Conservation (phyloP, 1,284 basidiomycete species). For the Calocybe gambosa region DNA sequence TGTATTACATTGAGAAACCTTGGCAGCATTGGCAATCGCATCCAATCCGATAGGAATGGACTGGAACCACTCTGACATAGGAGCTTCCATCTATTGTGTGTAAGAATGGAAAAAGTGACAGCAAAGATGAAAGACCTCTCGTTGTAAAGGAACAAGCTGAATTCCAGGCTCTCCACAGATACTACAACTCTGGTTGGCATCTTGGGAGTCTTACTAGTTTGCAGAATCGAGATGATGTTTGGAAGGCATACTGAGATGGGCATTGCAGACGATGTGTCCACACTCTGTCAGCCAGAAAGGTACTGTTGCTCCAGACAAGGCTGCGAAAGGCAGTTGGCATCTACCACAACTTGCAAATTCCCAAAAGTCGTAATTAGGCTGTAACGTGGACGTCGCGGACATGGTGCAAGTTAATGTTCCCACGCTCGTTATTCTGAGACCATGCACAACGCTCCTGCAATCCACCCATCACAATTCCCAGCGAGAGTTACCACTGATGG, state of each 20-base stretch:
- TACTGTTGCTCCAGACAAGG: slow-evolving; percentile 45
- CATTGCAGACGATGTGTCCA: slow-evolving; percentile 76
- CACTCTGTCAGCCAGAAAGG: slow-evolving; percentile 85
- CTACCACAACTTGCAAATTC: slow-evolving; percentile 65
- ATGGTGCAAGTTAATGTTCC: slow-evolving; percentile 18
- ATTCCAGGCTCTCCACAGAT: slow-evolving; percentile 58
- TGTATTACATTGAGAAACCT: slow-evolving; percentile 34
- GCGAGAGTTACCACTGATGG: slow-evolving; percentile 36
- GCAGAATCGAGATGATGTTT: slow-evolving; percentile 2
- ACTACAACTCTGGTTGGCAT: slow-evolving; percentile 63
- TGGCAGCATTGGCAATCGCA: slow-evolving; percentile 53
- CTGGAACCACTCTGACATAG: slow-evolving; percentile 75
- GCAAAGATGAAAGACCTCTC: slow-evolving; percentile 43
- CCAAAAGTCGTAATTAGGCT: slow-evolving; percentile 61
- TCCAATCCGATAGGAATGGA: slow-evolving; percentile 57
- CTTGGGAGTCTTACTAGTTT: slow-evolving; percentile 30
- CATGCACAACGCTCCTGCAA: too few species aligned
- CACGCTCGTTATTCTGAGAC: neutral
- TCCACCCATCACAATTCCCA: slow-evolving; percentile 5
- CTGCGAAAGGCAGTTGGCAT: slow-evolving; percentile 59
- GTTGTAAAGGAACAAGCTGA: slow-evolving; percentile 65
- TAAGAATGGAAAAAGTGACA: neutral
- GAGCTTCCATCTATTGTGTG: slow-evolving; percentile 55
- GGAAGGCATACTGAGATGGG: slow-evolving; percentile 64
- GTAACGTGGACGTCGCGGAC: slow-evolving; percentile 28